Percentiles rank a stretch among this genome's conserved stretches.
These are phyloP conservation scores for Kwoniella sp. DNA, from an alignment of 768 basidiomycete species.

Conservation along the genomic window DNA sequence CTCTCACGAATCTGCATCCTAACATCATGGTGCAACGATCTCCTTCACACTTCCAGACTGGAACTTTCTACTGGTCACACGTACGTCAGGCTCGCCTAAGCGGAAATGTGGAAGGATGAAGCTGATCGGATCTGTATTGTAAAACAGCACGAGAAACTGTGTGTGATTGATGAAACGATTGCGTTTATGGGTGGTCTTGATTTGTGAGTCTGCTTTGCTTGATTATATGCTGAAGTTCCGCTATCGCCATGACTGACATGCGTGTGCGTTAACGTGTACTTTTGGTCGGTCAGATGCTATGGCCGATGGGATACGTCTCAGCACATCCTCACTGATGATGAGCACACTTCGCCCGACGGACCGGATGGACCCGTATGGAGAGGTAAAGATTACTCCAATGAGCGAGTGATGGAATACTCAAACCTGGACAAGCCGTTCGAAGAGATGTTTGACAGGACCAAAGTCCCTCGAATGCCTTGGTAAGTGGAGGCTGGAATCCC, in stretches of 20 bases:
- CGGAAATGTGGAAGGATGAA: not conserved
- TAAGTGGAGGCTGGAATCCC: no score
- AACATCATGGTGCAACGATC: constrained; percentile 97
- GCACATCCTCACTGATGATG: constrained; percentile 84
- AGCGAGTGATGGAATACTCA: constrained; percentile 81
- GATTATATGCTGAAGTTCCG: constrained; percentile 1
- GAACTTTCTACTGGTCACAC: constrained; percentile 98
- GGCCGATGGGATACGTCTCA: constrained; percentile 90
- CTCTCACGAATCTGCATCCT: constrained; percentile 73
- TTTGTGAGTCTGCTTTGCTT: constrained; percentile 63
- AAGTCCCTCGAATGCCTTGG: constrained; percentile 95
- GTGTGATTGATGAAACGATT: constrained; percentile 94
- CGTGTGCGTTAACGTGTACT: not conserved
- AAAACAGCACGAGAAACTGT: constrained; percentile 89
- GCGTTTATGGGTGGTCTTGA: constrained; percentile 98
- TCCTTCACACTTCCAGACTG: constrained; percentile 94
- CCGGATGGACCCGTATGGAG: constrained; percentile 77
- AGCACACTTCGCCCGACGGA: constrained; percentile 61
- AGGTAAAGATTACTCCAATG: constrained; percentile 94
- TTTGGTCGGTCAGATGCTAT: constrained; percentile 36
- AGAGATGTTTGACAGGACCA: constrained; percentile 90
- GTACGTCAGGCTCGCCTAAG: constrained; percentile 59
- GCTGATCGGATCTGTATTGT: constrained; percentile 2
- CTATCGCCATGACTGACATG: no score
- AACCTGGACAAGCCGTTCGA: constrained; percentile 84